Evolutionary conservation across 768 basidiomycete species (phyloP).

Genomic region (Hericium erinaceus): DNA sequence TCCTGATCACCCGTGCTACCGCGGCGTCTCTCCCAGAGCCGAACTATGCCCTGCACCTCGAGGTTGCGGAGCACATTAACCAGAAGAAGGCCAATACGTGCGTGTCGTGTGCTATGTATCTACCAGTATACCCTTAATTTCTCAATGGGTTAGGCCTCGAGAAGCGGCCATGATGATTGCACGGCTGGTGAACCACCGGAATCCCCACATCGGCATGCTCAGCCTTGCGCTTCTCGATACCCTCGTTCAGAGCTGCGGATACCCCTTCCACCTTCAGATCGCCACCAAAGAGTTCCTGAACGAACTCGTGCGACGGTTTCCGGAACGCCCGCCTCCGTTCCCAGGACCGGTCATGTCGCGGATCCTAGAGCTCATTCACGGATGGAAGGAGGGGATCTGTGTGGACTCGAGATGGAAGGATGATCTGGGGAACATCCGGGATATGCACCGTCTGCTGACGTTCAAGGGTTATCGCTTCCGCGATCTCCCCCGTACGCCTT

Average conservation of each 20-base stretch:
- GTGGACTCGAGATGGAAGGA: slow-evolving; percentile 86
- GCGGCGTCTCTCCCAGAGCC: slow-evolving; percentile 81
- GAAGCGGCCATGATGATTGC: slow-evolving; percentile 86
- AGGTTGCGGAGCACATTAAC: slow-evolving; percentile 91
- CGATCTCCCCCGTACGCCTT: slow-evolving; percentile 30
- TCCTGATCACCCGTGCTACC: slow-evolving; percentile 74
- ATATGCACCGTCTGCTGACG: slow-evolving; percentile 90
- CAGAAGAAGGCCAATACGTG: slow-evolving; percentile 94
- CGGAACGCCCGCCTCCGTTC: slow-evolving; percentile 93
- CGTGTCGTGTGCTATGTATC: slow-evolving; percentile 20
- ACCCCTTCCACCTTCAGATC: slow-evolving; percentile 94
- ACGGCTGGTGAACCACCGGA: slow-evolving; percentile 82
- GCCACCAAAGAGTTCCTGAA: slow-evolving; percentile 97
- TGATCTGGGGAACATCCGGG: slow-evolving; percentile 91
- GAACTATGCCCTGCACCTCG: slow-evolving; percentile 86
- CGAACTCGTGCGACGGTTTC: slow-evolving; percentile 95
- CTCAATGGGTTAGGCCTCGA: slow-evolving; percentile 53
- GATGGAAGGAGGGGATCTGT: slow-evolving; percentile 94
- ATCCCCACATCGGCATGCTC: slow-evolving; percentile 84
- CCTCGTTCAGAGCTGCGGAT: slow-evolving; percentile 92
- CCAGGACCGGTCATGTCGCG: slow-evolving; percentile 92
- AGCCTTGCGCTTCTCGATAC: slow-evolving; percentile 83
- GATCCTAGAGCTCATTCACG: slow-evolving; percentile 85
- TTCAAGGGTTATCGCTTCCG: slow-evolving; percentile 90
- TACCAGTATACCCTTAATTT: neutral